Percentiles rank a stretch among this genome's conserved stretches.
Evolutionary conservation across 1,139 yeast species (phyloP).

Genomic region (Meyerozyma elateridarum): DNA sequence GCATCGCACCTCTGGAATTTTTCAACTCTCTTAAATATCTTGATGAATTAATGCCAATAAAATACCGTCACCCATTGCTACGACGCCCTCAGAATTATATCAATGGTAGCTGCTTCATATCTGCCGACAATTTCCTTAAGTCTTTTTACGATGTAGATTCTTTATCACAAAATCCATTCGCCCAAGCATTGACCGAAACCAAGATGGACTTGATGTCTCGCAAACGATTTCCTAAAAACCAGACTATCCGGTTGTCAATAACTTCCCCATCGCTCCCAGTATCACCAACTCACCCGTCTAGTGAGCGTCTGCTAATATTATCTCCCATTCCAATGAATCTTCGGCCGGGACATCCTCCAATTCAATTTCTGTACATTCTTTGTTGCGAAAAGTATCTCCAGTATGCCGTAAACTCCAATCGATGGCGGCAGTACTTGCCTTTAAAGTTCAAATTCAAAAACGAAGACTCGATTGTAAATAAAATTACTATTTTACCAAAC

Average conservation of each 20-base stretch:
- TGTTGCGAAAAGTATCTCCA: background rate
- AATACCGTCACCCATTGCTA: slow-evolving; percentile 1
- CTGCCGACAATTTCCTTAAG: background rate
- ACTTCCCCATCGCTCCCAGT: slow-evolving; percentile 1
- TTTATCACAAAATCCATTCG: slow-evolving; percentile 1
- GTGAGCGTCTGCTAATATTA: background rate
- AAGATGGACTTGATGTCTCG: background rate
- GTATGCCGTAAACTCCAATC: background rate
- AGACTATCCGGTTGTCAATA: background rate
- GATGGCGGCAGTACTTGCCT: slow-evolving; percentile 3
- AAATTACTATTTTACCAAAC: background rate
- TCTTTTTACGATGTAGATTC: background rate
- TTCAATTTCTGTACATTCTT: background rate
- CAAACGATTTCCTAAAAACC: slow-evolving; percentile 1
- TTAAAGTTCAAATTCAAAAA: slow-evolving; percentile 1
- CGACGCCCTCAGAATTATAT: slow-evolving; percentile 1
- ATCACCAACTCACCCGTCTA: background rate
- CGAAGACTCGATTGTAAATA: background rate
- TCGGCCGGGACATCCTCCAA: background rate
- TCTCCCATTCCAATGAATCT: background rate
- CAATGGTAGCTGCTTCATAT: background rate
- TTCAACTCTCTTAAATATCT: too few relatives aligned
- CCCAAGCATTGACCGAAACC: background rate
- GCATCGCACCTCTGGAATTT: too few relatives aligned
- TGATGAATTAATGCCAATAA: too few relatives aligned